Base-by-base conservation (phyloP, 129 eudicot species). In the Ambrosia trifida region DNA sequence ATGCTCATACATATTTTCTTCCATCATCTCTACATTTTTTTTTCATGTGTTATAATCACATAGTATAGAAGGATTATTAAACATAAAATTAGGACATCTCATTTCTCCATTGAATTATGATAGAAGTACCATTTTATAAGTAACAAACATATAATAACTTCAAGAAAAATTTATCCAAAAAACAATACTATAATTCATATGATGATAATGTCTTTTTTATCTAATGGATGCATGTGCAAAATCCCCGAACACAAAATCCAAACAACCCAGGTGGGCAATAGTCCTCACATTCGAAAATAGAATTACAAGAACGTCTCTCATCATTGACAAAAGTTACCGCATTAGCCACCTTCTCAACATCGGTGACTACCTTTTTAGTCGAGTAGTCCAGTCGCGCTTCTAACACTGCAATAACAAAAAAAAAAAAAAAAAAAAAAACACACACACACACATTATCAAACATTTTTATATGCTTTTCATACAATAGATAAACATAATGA, bases 241-340 rank as follows among this genome's bases (percentile, higher is more conserved):
- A 17, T 41, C 76, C 76, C 12, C 4, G 45, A 8, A 72, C n/a
- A 58, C 76, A 72, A 18, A 33, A 58, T 10, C 20, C 68, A 58
- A 28, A 14, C 58, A 30, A 24, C 13, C 46, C 58, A 31, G 45
- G 67, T 43, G 68, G 58, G 43, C 76, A 72, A 1, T 57, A 30
- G 4, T 58, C 1, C 43, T 1, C 58, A 58, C 76, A 72, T 28
- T 72, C 76, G 1, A 16, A 16, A 31, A 57, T 7, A 24, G 17
- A 11, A 4, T n/a, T 47, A 58, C 76, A 72, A 7, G 1, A 28
- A 7, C 13, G 58, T 28, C 14, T 40, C 2, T 13, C 67, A 12
- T 12, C 10, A 20, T 57, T 7, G 40, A 3, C 19, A 6, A 52
- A 47, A 30, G 45, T 30, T 28, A 13, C 24, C 5, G 28, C 10